Evolutionary conservation across 129 eudicot genomes (phyloP), one percentile per base, ranked within the genome.

Genomic region (Flaveria linearis): DNA sequence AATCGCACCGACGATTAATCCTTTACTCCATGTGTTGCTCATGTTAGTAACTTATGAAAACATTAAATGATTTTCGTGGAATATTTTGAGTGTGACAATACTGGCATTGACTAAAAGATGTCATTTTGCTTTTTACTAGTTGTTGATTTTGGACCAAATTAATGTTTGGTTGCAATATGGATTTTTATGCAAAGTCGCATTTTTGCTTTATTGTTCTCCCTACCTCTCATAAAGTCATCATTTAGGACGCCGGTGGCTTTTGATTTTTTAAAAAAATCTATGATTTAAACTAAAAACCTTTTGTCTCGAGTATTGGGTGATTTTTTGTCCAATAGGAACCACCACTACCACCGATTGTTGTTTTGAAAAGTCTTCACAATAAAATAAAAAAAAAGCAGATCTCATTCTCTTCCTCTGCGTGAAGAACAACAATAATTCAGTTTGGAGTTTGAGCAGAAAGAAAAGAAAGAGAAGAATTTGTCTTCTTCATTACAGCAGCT

Each of bases 151-250:
- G 26, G 74, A 39, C 74, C 51, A 80, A 72, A 79, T n/a, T n/a
- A n/a, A n/a, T 72, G 41, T 80, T 72, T 78, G 65, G 71, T 78
- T 49, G 66, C 64, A 64, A 51, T 10, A 50, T 79, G 77, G 68
- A 65, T 50, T 72, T 22, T 72, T 52, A 17, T 50, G 83, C 22
- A n/a, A 65, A 64, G 78, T 79, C 78, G 22, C 39, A 61, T 60
- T 78, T 43, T 43, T 53, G 56, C 56, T 15, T 56, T 39, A 15
- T n/a, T 50, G 43, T 7, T 33, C 28, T 51, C 20, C 73, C 5
- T 17, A 53, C 55, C 3, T 14, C 6, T 63, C 70, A n/a, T 45
- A 25, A 10, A 74, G 2, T 53, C 28, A 51, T 53, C 17, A 28
- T 26, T 28, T 71, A 13, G 16, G 66, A 60, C 4, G 3, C 15